Conservation (phyloP, 2,329 filamentous ascomycete species). For the Diaporthe australafricana region DNA sequence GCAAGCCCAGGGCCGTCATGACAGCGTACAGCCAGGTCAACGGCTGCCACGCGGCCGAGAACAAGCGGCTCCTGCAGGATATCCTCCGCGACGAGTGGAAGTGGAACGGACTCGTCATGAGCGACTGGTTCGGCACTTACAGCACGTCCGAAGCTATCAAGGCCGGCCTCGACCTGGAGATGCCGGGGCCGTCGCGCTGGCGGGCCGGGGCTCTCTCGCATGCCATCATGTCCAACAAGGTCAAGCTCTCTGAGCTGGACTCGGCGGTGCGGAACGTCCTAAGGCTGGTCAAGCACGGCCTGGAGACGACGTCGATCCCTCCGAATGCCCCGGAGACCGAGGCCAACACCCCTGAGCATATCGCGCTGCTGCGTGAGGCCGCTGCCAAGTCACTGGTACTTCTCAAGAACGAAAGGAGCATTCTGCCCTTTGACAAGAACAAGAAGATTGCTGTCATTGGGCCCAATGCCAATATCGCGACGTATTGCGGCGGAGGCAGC, state of each 20-base stretch:
- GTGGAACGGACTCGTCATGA: slow-evolving; percentile 58
- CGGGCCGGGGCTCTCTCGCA: slow-evolving; percentile 41
- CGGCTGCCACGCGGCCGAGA: slow-evolving; percentile 55
- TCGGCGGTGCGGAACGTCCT: slow-evolving; percentile 47
- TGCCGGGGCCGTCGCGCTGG: slow-evolving; percentile 51
- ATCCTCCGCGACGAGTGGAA: slow-evolving; percentile 58
- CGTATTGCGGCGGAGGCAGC: slow-evolving; percentile 49
- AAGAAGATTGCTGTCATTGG: slow-evolving; percentile 64
- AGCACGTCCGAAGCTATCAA: slow-evolving; percentile 49
- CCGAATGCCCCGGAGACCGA: slow-evolving; percentile 42
- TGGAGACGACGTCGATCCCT: slow-evolving; percentile 15
- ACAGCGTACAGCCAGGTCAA: slow-evolving; percentile 61
- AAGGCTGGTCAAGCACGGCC: slow-evolving; percentile 45
- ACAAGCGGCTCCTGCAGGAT: slow-evolving; percentile 51
- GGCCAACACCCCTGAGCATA: slow-evolving; percentile 47
- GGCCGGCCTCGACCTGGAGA: slow-evolving; percentile 51
- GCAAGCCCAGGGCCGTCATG: slow-evolving; percentile 58
- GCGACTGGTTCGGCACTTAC: slow-evolving; percentile 57
- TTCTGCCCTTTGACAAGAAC: slow-evolving; percentile 61
- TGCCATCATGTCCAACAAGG: slow-evolving; percentile 44
- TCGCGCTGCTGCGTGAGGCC: slow-evolving; percentile 63
- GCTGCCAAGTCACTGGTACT: slow-evolving; percentile 72
- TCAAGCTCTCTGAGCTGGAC: slow-evolving; percentile 44
- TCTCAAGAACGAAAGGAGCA: slow-evolving; percentile 70
- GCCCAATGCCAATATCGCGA: slow-evolving; percentile 59